Evolutionary conservation across 768 basidiomycete species (phyloP).

Genomic region (Leccinum uliginosum): DNA sequence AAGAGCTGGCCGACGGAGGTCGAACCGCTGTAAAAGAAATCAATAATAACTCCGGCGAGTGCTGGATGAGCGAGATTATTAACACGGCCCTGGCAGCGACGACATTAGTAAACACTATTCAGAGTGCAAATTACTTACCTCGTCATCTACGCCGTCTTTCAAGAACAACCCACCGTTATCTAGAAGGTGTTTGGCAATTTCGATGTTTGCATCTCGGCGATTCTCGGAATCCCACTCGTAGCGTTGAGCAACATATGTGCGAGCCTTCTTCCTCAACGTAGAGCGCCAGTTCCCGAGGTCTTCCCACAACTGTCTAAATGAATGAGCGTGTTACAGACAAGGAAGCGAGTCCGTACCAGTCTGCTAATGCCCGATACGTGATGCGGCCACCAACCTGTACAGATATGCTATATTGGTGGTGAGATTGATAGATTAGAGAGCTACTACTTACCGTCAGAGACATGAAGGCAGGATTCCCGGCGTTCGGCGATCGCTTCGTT

Average conservation of each 20-base stretch:
- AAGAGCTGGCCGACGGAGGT: not conserved
- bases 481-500: not conserved
- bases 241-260: not conserved
- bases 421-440: no score
- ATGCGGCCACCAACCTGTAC: slow-evolving; percentile 4
- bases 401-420: not conserved
- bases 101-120: not conserved
- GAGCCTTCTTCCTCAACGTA: not conserved
- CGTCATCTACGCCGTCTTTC: not conserved
- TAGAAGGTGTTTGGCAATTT: not conserved
- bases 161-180: not conserved
- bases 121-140: not conserved
- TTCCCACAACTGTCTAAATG: not conserved
- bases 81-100: not conserved
- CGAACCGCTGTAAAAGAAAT: not conserved
- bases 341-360: not conserved
- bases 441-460: not conserved
- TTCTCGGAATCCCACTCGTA: not conserved
- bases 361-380: not conserved
- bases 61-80: not conserved
- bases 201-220: not conserved
- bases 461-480: not conserved
- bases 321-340: not conserved
- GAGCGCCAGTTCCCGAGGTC: not conserved
- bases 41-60: not conserved